These are phyloP conservation scores for Pythium brachiatum DNA, from an alignment of 352 stramenopile species.

Conservation along the genomic window DNA sequence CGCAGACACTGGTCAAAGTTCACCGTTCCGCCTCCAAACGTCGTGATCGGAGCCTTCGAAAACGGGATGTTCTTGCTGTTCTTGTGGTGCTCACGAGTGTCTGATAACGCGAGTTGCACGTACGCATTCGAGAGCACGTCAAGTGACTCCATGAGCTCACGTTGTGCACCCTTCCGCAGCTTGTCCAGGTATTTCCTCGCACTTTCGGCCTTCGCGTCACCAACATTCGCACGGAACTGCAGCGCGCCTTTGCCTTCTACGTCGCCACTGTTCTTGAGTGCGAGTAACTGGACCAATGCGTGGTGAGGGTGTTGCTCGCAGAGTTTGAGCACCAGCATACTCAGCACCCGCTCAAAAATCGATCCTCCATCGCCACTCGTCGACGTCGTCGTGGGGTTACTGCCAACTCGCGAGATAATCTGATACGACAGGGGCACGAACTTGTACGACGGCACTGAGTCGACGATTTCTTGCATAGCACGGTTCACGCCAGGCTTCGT, in stretches of 20 bases:
- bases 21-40: constrained; percentile 27
- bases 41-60: constrained; percentile 50
- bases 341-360: constrained; percentile 86
- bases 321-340: constrained; percentile 89
- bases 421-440: constrained; percentile 97
- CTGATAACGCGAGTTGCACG: constrained; percentile 76
- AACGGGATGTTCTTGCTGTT: constrained; percentile 73
- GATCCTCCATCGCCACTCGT: constrained; percentile 5
- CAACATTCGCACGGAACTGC: constrained; percentile 79
- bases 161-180: constrained; percentile 46
- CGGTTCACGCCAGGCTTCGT: constrained; percentile 67
- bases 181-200: constrained; percentile 62
- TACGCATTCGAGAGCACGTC: constrained; percentile 75
- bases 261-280: constrained; percentile 92
- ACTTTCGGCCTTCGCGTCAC: constrained; percentile 68
- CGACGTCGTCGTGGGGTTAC: constrained; percentile 13
- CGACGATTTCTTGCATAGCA: constrained; percentile 81
- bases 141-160: constrained; percentile 69
- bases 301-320: constrained; percentile 96
- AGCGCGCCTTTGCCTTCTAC: constrained; percentile 79
- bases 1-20: constrained; percentile 78
- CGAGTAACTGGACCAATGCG: constrained; percentile 94
- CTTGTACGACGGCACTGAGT: constrained; percentile 92
- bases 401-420: constrained; percentile 95
- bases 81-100: constrained; percentile 74